Percentiles rank a stretch among this genome's conserved stretches.
phyloP scores from a whole-genome alignment of 2,329 filamentous ascomycete species.

The Ophiostoma novo-ulmi region DNA sequence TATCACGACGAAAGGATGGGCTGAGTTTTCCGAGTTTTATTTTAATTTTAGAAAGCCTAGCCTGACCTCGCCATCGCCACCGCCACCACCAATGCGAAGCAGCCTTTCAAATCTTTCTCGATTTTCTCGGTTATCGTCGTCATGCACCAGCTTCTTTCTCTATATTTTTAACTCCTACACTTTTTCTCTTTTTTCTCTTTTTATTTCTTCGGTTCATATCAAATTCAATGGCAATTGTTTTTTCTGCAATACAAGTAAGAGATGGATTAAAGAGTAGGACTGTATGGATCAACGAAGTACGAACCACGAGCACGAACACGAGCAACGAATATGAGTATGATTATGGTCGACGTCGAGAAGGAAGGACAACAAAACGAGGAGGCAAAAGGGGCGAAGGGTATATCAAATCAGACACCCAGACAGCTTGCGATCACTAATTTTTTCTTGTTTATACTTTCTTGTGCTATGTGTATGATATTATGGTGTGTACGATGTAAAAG shows the following conservation, averaged over 20 bases:
- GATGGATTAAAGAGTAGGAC: background rate
- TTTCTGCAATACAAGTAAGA: conserved; percentile 14
- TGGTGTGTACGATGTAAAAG: too few relatives aligned
- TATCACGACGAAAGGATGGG: background rate
- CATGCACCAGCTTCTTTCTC: conserved; percentile 19
- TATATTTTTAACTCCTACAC: conserved; percentile 13
- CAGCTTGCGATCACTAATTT: background rate
- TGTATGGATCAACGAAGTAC: background rate
- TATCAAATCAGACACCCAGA: conserved; percentile 2
- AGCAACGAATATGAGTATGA: background rate
- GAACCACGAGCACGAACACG: background rate
- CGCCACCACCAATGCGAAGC: conserved; percentile 2
- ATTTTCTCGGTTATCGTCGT: conserved; percentile 18
- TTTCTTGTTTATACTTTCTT: background rate
- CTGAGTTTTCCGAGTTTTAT: background rate
- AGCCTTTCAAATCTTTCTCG: conserved; percentile 17
- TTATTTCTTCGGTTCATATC: conserved; percentile 19
- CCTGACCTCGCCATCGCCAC: background rate
- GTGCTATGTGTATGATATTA: background rate
- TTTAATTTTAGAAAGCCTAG: background rate
- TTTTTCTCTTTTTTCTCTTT: conserved; percentile 17
- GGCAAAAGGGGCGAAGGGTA: conserved; percentile 9
- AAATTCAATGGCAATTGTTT: conserved; percentile 19
- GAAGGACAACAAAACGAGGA: conserved; percentile 3
- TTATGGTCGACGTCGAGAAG: background rate